A percentile compares a stretch with the other conserved stretches of the same genome.
phyloP scores from a whole-genome alignment of 768 basidiomycete genomes.

The Zangia roseola region DNA sequence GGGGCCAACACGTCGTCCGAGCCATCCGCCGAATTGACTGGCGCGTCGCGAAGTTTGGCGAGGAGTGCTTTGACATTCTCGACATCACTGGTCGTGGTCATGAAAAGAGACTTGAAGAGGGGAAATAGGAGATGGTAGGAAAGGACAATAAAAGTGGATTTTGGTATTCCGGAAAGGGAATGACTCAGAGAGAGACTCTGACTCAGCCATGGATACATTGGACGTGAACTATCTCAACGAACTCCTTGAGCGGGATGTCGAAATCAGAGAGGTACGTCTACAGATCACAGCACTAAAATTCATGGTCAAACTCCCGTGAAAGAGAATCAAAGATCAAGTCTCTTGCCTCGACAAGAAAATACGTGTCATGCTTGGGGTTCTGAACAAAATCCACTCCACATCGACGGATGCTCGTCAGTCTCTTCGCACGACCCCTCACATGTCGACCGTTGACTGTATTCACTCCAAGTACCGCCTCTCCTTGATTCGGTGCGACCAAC shows the following conservation, averaged over 20 bases:
- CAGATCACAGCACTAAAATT: not conserved
- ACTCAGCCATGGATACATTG: conserved; percentile 49
- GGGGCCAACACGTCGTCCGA: conserved; percentile 48
- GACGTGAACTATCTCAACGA: conserved; percentile 58
- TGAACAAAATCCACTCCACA: conserved; percentile 82
- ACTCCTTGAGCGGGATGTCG: conserved; percentile 61
- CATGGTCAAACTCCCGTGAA: conserved; percentile 7
- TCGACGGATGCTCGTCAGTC: conserved; percentile 54
- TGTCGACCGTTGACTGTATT: conserved; percentile 9
- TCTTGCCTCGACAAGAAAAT: conserved; percentile 73
- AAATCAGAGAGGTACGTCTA: conserved; percentile 57
- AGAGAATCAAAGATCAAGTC: conserved; percentile 83
- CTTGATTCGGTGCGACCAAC: conserved; percentile 56
- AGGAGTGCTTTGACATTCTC: conserved; percentile 50
- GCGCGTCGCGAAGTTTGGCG: conserved; percentile 53
- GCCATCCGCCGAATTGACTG: conserved; percentile 49
- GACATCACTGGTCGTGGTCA: conserved; percentile 26
- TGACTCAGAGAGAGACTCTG: not conserved
- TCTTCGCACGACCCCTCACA: conserved; percentile 5
- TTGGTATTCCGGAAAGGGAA: conserved; percentile 16
- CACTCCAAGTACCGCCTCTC: conserved; percentile 53
- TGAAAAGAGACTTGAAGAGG: conserved; percentile 9
- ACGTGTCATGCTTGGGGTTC: conserved; percentile 65
- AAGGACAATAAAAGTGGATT: no score
- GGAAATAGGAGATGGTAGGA: not conserved